phyloP scores from a whole-genome alignment of 805 yeast genomes.

The Metschnikowia kofuensis region DNA sequence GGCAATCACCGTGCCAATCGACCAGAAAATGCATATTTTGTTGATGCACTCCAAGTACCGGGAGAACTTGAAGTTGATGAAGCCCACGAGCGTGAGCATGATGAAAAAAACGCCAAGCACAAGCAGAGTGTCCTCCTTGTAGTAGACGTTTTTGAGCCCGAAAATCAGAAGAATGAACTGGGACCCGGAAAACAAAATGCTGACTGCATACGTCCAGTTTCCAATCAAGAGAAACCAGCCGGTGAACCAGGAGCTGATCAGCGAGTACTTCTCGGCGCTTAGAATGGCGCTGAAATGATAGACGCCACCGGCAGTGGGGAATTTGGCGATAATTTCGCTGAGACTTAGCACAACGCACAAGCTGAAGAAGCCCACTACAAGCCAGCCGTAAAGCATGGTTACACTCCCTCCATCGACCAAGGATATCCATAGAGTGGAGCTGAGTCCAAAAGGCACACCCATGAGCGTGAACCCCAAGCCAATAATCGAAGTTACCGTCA shows the following conservation, averaged over 20 bases:
- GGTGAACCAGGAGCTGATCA: conserved; percentile 67
- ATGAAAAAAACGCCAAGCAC: conserved; percentile 57
- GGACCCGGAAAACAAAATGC: conserved; percentile 73
- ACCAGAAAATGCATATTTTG: conserved; percentile 71
- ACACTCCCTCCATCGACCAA: conserved; percentile 74
- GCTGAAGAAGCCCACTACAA: conserved; percentile 61
- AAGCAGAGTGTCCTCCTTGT: conserved; percentile 52
- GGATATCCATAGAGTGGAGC: conserved; percentile 70
- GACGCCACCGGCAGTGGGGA: conserved; percentile 73
- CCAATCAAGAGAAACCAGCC: conserved; percentile 77
- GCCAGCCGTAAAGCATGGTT: conserved; percentile 74
- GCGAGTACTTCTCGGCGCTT: conserved; percentile 55
- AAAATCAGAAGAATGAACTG: conserved; percentile 67
- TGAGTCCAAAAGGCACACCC: conserved; percentile 80
- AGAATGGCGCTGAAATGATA: conserved; percentile 76
- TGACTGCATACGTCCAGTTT: conserved; percentile 73
- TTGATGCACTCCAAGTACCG: conserved; percentile 61
- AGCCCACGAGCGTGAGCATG: conserved; percentile 56
- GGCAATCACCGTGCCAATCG: conserved; percentile 63
- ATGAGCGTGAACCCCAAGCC: conserved; percentile 78
- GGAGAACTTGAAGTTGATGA: conserved; percentile 61
- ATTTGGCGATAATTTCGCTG: conserved; percentile 75
- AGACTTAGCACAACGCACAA: conserved; percentile 65
- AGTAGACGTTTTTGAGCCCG: conserved; percentile 57
- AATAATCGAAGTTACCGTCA: conserved; percentile 66